phyloP scores from a whole-genome alignment of 2,329 filamentous ascomycete species.

The Rutstroemia sp. region DNA sequence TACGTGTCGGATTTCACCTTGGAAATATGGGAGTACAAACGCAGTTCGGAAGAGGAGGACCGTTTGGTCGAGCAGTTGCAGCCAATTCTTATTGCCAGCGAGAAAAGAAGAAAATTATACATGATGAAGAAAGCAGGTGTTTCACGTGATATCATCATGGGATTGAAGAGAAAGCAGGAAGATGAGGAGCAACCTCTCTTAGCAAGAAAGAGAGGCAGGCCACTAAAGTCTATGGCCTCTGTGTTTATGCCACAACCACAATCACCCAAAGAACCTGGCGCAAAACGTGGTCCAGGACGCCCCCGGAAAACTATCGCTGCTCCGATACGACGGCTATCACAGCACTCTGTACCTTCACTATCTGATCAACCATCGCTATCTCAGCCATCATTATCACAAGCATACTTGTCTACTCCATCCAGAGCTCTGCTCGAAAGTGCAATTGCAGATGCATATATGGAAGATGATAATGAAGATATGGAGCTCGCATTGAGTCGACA shows the following conservation, averaged over 20 bases:
- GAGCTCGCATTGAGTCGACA: slow-evolving; percentile 15
- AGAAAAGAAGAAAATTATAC: slow-evolving; percentile 4
- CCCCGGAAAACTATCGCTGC: slow-evolving; percentile 1
- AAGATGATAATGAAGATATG: slow-evolving; percentile 15
- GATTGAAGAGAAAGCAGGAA: slow-evolving; percentile 5
- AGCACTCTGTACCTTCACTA: background rate
- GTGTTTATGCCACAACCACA: background rate
- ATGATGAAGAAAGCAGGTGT: slow-evolving; percentile 5
- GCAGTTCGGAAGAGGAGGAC: slow-evolving; percentile 8
- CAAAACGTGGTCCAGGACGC: background rate
- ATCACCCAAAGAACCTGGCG: background rate
- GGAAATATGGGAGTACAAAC: slow-evolving; percentile 49
- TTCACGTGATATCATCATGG: slow-evolving; percentile 3
- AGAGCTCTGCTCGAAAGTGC: slow-evolving; percentile 12
- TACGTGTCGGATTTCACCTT: slow-evolving; percentile 50
- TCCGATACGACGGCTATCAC: background rate
- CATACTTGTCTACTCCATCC: slow-evolving; percentile 16
- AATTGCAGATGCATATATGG: slow-evolving; percentile 5
- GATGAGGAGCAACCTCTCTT: background rate
- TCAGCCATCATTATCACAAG: slow-evolving; percentile 21
- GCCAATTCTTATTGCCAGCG: slow-evolving; percentile 7
- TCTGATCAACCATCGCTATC: slow-evolving; percentile 7
- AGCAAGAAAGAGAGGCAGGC: slow-evolving; percentile 10
- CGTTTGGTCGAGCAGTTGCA: slow-evolving; percentile 10
- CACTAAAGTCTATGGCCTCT: slow-evolving; percentile 4